Evolutionary conservation across 176 grass and related monocot species (phyloP).

Genomic region (Oryza rufipogon): DNA sequence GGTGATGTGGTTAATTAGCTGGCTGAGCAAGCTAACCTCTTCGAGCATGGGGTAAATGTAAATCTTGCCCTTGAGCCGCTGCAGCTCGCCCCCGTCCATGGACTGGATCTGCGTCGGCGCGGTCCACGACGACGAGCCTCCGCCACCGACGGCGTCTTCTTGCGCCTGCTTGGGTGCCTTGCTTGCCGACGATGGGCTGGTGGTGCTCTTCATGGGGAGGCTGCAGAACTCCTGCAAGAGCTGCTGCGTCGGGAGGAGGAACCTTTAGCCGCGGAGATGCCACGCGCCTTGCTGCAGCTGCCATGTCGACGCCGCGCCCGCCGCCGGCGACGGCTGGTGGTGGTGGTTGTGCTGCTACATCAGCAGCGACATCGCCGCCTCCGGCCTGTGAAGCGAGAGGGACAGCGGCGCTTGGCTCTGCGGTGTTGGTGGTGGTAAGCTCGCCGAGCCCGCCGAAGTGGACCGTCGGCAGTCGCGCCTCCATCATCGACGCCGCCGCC

Average conservation of each 20-base stretch:
- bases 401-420: conserved; percentile 35
- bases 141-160: conserved; percentile 40
- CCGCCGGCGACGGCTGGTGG: not conserved
- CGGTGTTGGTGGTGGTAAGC: conserved; percentile 9
- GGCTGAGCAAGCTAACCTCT: conserved; percentile 58
- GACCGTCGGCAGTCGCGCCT: conserved; percentile 17
- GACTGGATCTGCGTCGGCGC: conserved; percentile 57
- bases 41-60: conserved; percentile 64
- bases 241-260: conserved; percentile 63
- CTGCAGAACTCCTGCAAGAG: conserved; percentile 78
- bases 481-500: not conserved
- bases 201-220: conserved; percentile 30
- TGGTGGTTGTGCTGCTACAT: conserved; percentile 30
- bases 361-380: conserved; percentile 31
- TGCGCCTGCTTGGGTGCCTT: not conserved
- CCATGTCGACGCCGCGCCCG: not conserved
- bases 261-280: conserved; percentile 59
- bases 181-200: not conserved
- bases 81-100: conserved; percentile 61
- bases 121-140: conserved; percentile 43
- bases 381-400: conserved; percentile 49
- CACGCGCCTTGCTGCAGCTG: conserved; percentile 25
- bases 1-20: not conserved
- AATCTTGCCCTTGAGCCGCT: conserved; percentile 75
- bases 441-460: conserved; percentile 20